Percentiles rank a stretch among this genome's conserved stretches.
Conservation (phyloP, 116 monocot genomes). For the Phalaenopsis hybrid region DNA sequence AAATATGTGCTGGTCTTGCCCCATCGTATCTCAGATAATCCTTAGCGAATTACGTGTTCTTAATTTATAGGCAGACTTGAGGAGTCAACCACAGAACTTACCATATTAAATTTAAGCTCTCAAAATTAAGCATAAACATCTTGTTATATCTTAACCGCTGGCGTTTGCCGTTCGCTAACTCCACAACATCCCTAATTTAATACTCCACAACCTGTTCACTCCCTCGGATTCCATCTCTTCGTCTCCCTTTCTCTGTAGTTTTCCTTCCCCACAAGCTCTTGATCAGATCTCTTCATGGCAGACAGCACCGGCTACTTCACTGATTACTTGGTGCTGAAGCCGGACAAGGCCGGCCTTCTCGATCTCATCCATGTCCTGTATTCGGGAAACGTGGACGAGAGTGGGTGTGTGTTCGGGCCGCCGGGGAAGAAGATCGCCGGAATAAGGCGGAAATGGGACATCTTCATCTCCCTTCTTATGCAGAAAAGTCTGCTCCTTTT, state of each 20-base stretch:
- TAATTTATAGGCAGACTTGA: no score
- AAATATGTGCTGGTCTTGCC: no score
- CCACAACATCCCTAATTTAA: neutral
- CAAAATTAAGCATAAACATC: no score
- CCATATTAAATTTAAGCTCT: no score
- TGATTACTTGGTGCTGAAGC: slow-evolving; percentile 52
- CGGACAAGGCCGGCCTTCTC: slow-evolving; percentile 37
- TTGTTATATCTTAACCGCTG: neutral
- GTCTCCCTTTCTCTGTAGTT: neutral
- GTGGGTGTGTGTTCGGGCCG: slow-evolving; percentile 34
- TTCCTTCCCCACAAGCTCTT: neutral
- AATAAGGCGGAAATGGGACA: slow-evolving; percentile 37
- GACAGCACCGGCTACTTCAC: slow-evolving; percentile 11
- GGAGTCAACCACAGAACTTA: no score
- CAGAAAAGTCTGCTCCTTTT: slow-evolving; percentile 40
- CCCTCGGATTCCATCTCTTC: neutral
- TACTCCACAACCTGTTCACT: neutral
- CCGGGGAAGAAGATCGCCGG: slow-evolving; percentile 11
- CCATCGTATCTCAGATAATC: no score
- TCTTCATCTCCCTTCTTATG: slow-evolving; percentile 50
- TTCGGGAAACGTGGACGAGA: slow-evolving; percentile 27
- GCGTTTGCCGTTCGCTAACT: neutral
- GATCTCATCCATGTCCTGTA: slow-evolving; percentile 44
- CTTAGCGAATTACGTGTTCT: no score
- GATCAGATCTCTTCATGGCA: slow-evolving; percentile 1